Base-by-base conservation (phyloP, 306 rosid genomes). In the Sindora glabra region DNA sequence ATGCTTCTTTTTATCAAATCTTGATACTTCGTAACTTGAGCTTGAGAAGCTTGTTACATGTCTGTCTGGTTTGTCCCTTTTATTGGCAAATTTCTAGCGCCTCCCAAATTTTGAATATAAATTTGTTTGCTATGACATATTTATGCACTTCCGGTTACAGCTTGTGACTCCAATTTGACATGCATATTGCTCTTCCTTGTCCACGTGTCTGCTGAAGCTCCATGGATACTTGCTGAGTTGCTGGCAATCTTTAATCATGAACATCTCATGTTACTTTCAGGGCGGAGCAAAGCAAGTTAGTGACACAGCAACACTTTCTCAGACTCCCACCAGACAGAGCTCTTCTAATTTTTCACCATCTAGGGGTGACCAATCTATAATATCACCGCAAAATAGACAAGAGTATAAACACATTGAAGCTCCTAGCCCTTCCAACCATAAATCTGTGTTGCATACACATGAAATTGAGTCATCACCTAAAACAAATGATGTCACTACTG, bases 221-320 rank as follows among this genome's bases (percentile, higher is more conserved):
- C 12, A 8, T 8, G 33, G 58, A 47, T 62, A n/a, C n/a, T n/a
- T n/a, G n/a, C n/a, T 46, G 41, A 38, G 52, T 14, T 1, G 40
- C 14, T 9, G 40, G 40, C 27, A 23, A 19, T 21, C 6, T 18
- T 10, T 22, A 18, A 52, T 65, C 16, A 40, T 41, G 69, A 41
- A 59, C 61, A 40, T 68, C 60, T 56, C 19, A 30, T 68, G 17
- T 65, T 60, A 34, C 53, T 36, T 70, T 47, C 32, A 89, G 95
- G 94, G 94, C 21, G 96, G 98, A 76, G 49, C 86, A 8, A 88
- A 78, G 65, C 86, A 65, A 63, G 72, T 72, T 22, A 41, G 68
- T 64, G 68, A 48, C 64, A 84, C 72, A 63, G 72, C 76, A 15
- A 56, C 75, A 40, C 47, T 59, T 59, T 74, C 87, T 59, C 77